Evolutionary conservation across 331 rosid species (phyloP), one percentile per base, ranked within the genome.

Genomic region (Telfairia occidentalis): DNA sequence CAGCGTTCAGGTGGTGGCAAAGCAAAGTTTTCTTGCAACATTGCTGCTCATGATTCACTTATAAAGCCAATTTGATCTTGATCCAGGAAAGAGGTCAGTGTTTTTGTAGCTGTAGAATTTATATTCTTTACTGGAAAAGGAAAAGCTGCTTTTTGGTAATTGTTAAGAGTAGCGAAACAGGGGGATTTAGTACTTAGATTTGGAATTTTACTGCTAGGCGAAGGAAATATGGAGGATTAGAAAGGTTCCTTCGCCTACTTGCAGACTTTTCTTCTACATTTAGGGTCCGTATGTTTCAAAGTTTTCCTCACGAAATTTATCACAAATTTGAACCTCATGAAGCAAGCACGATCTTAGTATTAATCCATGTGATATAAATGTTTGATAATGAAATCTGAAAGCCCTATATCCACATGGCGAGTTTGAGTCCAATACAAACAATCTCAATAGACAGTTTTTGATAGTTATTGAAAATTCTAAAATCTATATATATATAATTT

Each of bases 101-200:
- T 38, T 75, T 75, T 75, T 75, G 72, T 75, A 75, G 78, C 78
- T 43, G 37, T 59, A 75, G 78, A 55, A 55, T 40, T 24, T 3
- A 5, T 52, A 9, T 59, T 45, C n/a, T 42, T 46, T 29, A 29
- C 42, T 46, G 13, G 6, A 42, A 24, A 60, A 16, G 42, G 23
- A 60, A 69, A 69, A 3, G 38, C 74, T 37, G 32, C 37, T 64
- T 37, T 7, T 26, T 12, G 7, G 37, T 21, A 26, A 69, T 69
- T 28, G 16, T 43, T 69, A 69, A 69, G 57, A 69, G 3, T 57
- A 45, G 38, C 37, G 10, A 40, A 65, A 42, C 23, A 67, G 74
- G 48, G 34, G 13, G 54, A 6, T 21, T 19, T 43, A 2, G 5
- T 40, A 40, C 37, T 23, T 67, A 40, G 21, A 71, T 15, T 46